These are phyloP conservation scores for Mortierella claussenii DNA, from an alignment of 192 early-diverging fungal genomes.

Conservation along the genomic window DNA sequence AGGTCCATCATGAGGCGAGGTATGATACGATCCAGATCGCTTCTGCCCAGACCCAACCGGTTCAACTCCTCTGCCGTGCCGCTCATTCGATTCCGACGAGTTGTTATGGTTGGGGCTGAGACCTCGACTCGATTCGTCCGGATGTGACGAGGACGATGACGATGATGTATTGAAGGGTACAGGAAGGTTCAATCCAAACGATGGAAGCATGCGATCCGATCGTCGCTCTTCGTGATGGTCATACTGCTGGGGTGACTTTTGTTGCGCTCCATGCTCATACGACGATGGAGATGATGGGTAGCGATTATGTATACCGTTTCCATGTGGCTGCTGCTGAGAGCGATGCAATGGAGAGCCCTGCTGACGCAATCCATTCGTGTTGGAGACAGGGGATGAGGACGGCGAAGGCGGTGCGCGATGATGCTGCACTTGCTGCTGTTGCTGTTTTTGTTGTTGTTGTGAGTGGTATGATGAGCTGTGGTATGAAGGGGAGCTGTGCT, in stretches of 20 bases:
- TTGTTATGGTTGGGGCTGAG: slow-evolving; percentile 3
- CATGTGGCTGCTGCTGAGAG: slow-evolving; percentile 9
- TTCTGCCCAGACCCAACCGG: slow-evolving; percentile 27
- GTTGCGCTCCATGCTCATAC: slow-evolving; percentile 15
- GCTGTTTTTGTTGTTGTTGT: no score
- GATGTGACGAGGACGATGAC: not conserved
- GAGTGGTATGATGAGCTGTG: slow-evolving; percentile 16
- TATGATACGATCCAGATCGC: slow-evolving; percentile 34
- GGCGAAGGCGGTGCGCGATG: slow-evolving; percentile 30
- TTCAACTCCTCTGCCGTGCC: slow-evolving; percentile 3
- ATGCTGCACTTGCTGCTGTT: no score
- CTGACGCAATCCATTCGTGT: slow-evolving; percentile 4
- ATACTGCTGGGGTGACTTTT: slow-evolving; percentile 25
- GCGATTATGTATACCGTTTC: slow-evolving; percentile 2
- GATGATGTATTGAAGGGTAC: slow-evolving; percentile 12
- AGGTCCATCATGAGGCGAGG: slow-evolving; percentile 27
- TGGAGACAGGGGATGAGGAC: slow-evolving; percentile 12
- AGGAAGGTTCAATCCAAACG: slow-evolving; percentile 47
- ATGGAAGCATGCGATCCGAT: slow-evolving; percentile 45
- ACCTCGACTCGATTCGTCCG: slow-evolving; percentile 10
- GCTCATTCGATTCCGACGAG: not conserved
- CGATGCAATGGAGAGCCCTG: slow-evolving; percentile 23
- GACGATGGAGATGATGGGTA: slow-evolving; percentile 40
- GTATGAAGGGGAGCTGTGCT: slow-evolving; percentile 15
- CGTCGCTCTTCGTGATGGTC: slow-evolving; percentile 40